Evolutionary conservation across 2,329 filamentous ascomycete species (phyloP), one percentile per base, ranked within the genome.

Genomic region (Lachnellula willkommii): DNA sequence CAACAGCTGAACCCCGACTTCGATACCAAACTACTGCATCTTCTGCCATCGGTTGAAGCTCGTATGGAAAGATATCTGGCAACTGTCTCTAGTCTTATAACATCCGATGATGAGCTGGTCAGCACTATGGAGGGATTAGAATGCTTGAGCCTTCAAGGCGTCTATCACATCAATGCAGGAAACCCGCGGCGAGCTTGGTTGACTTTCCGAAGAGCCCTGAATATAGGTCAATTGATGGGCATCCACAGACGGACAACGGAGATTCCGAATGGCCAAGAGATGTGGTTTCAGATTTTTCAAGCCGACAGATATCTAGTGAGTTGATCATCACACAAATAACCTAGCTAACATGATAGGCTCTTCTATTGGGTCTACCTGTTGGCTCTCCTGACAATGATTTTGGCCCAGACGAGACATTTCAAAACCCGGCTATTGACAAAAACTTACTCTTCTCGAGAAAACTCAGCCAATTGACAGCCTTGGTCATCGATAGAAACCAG

Each of bases 161-260:
- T 78, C 22, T 78, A 74, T 59, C 68, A 75, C 6, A 74, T 73
- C 28, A 79, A 79, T 28, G 65, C 66, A 0, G 80, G 80, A 1
- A 72, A 76, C 28, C 67, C 79, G 2, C 75, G 79, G 22, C 77
- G 78, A 46, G 72, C 76, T 0, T 81, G 76, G 76, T 60, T 80
- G 4, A 67, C 70, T 0, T 70, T 70, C 37, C 73, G 80, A 0
- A 72, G 78, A 5, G 77, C 77, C 4, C 66, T 83, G 36, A 74
- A 72, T 47, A 69, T 82, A 37, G 78, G 74, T 17, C 65, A 69
- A 52, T 57, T 69, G 14, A 54, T 57, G 48, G 55, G 55, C 11
- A 52, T 54, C 5, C 46, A 57, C 26, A 47, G 52, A 45, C 39
- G 36, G 5, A 47, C 22, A 20, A 54, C 55, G 22, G 47, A 52